Evolutionary conservation across 2,329 filamentous ascomycete genomes (phyloP), one percentile per base, ranked within the genome.

Genomic region (Cladosporium phlei): DNA sequence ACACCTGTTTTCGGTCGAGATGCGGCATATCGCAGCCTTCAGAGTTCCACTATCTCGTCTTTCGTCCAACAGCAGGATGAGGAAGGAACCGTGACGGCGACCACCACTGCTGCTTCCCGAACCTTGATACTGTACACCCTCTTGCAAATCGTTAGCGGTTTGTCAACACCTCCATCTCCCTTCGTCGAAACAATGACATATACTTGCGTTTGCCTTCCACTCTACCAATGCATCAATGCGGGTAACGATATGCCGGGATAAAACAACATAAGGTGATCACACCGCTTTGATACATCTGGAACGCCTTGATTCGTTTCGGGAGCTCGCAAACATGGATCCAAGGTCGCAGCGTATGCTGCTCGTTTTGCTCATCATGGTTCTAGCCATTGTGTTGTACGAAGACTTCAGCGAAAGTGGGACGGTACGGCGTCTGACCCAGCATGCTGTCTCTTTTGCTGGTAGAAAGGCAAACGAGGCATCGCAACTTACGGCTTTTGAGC

Each of bases 301-400:
- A n/a, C n/a, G n/a, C n/a, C n/a, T n/a, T n/a, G n/a, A n/a, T n/a
- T n/a, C n/a, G n/a, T n/a, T n/a, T n/a, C n/a, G n/a, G n/a, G 14
- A 30, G 19, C 20, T 6, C 17, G 10, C 3, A 3, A 30, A 16
- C 14, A 49, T 53, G 42, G 46, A 47, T 12, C 27, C 34, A 7
- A 42, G 43, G 5, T n/a, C 29, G 28, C 43, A 52, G 35, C 49
- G 46, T 2, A 27, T 43, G 17, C 30, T 51, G 16, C 33, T 52
- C 2, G 12, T 52, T 7, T 2, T 46, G n/a, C 29, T 52, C 17
- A 17, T 53, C 28, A 30, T 52, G 17, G 43, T 21, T n/a, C 28
- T 47, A 12, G 19, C 30, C 5, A 8, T 42, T 16, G 14, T 37
- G 2, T 16, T 53, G 25, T 53, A 51, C 32, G 45, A 38, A 6